phyloP scores from a whole-genome alignment of 2,329 filamentous ascomycete species.

The Aspergillus sp. region DNA sequence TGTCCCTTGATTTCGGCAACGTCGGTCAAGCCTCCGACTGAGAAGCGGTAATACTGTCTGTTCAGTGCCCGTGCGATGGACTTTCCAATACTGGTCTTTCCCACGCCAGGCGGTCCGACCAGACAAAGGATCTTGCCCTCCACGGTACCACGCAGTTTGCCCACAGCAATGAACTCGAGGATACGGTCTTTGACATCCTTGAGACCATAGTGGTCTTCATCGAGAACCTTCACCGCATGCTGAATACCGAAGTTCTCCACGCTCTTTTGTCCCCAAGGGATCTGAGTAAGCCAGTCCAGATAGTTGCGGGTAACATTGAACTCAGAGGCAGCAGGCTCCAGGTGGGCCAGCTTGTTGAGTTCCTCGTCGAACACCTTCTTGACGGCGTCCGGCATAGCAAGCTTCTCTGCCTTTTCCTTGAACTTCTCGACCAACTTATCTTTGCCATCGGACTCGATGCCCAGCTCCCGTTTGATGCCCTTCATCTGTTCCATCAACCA shows the following conservation, averaged over 20 bases:
- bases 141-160: slow-evolving; percentile 92
- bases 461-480: slow-evolving; percentile 90
- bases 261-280: slow-evolving; percentile 94
- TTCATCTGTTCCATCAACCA: slow-evolving; percentile 99
- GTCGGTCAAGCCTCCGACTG: slow-evolving; percentile 92
- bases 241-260: slow-evolving; percentile 95
- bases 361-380: slow-evolving; percentile 98
- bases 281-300: slow-evolving; percentile 96
- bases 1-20: slow-evolving; percentile 99
- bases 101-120: slow-evolving; percentile 93
- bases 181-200: slow-evolving; percentile 99
- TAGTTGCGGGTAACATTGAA: slow-evolving; percentile 99
- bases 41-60: slow-evolving; percentile 97
- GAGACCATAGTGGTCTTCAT: slow-evolving; percentile 94
- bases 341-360: slow-evolving; percentile 91
- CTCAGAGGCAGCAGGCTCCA: slow-evolving; percentile 93
- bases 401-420: slow-evolving; percentile 87
- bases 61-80: slow-evolving; percentile 94
- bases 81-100: slow-evolving; percentile 98
- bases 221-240: slow-evolving; percentile 84
- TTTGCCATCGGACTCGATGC: slow-evolving; percentile 96
- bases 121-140: slow-evolving; percentile 99
- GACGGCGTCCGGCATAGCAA: slow-evolving; percentile 95
- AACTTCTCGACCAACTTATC: slow-evolving; percentile 98
- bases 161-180: slow-evolving; percentile 95